Evolutionary conservation across 202 grass and related monocot genomes (phyloP), one percentile per base, ranked within the genome.

Genomic region (Musa balbisiana): DNA sequence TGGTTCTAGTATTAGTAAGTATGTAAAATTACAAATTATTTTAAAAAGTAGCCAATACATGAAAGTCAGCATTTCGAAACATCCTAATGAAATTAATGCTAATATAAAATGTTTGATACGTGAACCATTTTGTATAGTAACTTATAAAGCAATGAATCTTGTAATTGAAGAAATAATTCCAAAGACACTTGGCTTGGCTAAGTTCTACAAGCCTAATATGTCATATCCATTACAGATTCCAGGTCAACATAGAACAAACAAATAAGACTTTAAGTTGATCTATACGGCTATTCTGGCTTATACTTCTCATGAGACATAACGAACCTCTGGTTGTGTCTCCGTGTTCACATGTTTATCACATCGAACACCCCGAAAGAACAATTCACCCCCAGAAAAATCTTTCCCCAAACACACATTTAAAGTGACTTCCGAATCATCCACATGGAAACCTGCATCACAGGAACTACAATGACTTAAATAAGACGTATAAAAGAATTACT

Each of bases 291-390:
- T 43, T 43, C 33, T 43, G 33, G 33, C 33, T 70, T 21, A 25
- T 29, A 62, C 52, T 25, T 14, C n/a, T 62, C 25, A 72, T 65
- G 24, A 60, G 69, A 67, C 66, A 49, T 72, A 10, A 76, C 64
- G 56, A 64, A 96, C 92, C 90, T 98, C 94, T 64, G 89, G 73
- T 65, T 82, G 83, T 68, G 90, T 86, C 74, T 93, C 90, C 14
- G 94, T 89, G 83, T 98, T 98, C 68, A 98, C 94, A 87, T 98
- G 94, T 80, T 91, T 93, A n/a, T 98, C 94, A 14, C 94, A 98
- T 19, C 94, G 88, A 77, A 93, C 86, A 13, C 94, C 94, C 79
- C 94, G 84, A 59, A 98, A 98, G 64, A 91, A 98, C 58, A 98
- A 91, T 88, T 98, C 88, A 80, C 94, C 94, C 11, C 94, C 94